Evolutionary conservation across 257 asterid genomes (phyloP), one percentile per base, ranked within the genome.

Genomic region (Plectranthus barbatus): DNA sequence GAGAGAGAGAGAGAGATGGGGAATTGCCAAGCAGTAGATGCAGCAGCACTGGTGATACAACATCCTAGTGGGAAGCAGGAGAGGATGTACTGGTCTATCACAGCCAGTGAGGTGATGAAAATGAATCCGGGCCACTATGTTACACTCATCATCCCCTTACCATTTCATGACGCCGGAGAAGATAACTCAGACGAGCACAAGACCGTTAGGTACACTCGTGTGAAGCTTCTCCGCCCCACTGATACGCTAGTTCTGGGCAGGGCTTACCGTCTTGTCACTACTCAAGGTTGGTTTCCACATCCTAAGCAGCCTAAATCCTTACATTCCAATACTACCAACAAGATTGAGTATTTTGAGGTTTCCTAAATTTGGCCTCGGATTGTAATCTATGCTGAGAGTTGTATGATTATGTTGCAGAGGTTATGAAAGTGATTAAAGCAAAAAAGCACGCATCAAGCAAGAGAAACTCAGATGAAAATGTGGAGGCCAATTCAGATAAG

Each of bases 371-470:
- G 9, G 5, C 41, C 11, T 6, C 11, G 1, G 2, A 5, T 36
- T 36, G 1, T 10, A 1, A 9, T 37, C 1, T 37, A 31, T 31
- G 29, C 29, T 23, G 29, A 23, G 29, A 7, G 40, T 7, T 34
- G 40, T 1, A 7, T 6, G 13, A 11, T 39, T 39, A 0, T 39
- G 44, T 42, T 79, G 70, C 83, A 91, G 98, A 91, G 77, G 98
- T 88, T 65, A 72, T 88, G 85, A 88, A 86, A 74, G 96, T 91
- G 50, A 75, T 91, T 61, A 79, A 76, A 80, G 95, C 96, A 7
- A 91, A 89, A 72, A 88, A 76, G 71, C 68, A 81, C 55, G 90
- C 91, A 59, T 83, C 80, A 77, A 78, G 76, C 85, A 80, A 75
- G 83, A 84, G 70, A 70, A 76, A 60, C 42, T 66, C 79, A 23